These are phyloP conservation scores for Erucastrum elatum DNA, from an alignment of 345 rosid species.

Conservation along the genomic window DNA sequence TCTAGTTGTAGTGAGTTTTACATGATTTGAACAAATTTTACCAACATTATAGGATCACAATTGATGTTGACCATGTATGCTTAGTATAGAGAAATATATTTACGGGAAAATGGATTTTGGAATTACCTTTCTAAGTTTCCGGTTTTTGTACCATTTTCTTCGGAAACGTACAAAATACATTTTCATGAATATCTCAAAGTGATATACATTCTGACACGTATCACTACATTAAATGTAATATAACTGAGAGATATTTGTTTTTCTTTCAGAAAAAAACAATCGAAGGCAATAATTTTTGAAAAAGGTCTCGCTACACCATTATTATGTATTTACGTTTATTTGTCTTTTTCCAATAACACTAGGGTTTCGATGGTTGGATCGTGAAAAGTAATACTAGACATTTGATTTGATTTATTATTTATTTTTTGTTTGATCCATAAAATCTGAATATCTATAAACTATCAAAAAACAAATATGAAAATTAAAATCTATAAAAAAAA, in stretches of 20 bases:
- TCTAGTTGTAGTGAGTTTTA: not conserved
- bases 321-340: not conserved
- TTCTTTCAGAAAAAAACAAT: not conserved
- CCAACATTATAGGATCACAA: not conserved
- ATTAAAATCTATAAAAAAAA: no score
- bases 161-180: constrained; percentile 20
- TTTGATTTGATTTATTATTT: no score
- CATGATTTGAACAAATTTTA: not conserved
- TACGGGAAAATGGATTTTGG: constrained; percentile 32
- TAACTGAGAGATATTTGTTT: constrained; percentile 8
- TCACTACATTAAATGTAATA: not conserved
- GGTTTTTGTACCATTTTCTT: constrained; percentile 13
- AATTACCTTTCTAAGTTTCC: constrained; percentile 25
- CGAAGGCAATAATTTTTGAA: not conserved
- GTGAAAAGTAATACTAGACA: not conserved
- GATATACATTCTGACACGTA: constrained; percentile 25
- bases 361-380: not conserved
- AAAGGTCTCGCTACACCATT: not conserved
- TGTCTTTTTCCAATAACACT: not conserved
- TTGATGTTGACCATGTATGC: not conserved
- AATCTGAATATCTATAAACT: no score
- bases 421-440: no score
- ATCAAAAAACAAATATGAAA: no score
- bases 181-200: not conserved
- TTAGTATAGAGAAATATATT: not conserved